Conservation (phyloP, 106 monocot species). For the Alisma plantagoaquatica region DNA sequence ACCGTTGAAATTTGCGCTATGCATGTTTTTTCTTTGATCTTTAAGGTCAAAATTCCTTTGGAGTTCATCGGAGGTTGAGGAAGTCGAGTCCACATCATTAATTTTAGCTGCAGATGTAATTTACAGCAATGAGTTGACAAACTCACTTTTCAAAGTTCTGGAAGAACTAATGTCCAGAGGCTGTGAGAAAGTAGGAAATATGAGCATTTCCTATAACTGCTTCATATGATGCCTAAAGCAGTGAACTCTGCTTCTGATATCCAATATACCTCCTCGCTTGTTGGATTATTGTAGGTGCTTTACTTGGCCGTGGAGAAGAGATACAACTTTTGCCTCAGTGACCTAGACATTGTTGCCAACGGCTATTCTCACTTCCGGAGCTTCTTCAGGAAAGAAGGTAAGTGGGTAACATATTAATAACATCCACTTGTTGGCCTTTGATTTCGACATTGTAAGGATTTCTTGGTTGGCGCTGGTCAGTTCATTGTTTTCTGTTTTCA, state of each 20-base stretch:
- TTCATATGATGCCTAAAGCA: no score
- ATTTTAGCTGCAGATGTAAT: conserved; percentile 93
- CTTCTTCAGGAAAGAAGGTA: conserved; percentile 47
- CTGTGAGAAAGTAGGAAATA: conserved; percentile 69
- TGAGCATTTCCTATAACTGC: no score
- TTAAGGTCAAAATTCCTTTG: conserved; percentile 53
- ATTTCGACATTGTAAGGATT: not conserved
- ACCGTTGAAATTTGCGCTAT: no score
- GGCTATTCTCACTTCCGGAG: conserved; percentile 75
- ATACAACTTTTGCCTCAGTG: conserved; percentile 79
- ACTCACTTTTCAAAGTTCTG: conserved; percentile 45
- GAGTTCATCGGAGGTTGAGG: conserved; percentile 48
- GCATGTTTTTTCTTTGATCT: not conserved
- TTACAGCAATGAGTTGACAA: conserved; percentile 72
- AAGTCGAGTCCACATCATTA: conserved; percentile 47
- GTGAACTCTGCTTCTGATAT: no score
- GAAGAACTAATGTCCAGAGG: conserved; percentile 70
- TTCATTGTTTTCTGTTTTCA: no score
- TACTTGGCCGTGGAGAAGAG: conserved; percentile 92
- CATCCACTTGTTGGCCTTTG: no score
- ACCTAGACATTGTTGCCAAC: conserved; percentile 86
- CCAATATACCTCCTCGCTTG: no score
- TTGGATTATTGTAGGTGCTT: conserved; percentile 36
- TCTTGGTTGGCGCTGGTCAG: no score
- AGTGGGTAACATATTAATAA: no score